Base-by-base conservation (phyloP, 345 rosid genomes). In the Microcos paniculata region DNA sequence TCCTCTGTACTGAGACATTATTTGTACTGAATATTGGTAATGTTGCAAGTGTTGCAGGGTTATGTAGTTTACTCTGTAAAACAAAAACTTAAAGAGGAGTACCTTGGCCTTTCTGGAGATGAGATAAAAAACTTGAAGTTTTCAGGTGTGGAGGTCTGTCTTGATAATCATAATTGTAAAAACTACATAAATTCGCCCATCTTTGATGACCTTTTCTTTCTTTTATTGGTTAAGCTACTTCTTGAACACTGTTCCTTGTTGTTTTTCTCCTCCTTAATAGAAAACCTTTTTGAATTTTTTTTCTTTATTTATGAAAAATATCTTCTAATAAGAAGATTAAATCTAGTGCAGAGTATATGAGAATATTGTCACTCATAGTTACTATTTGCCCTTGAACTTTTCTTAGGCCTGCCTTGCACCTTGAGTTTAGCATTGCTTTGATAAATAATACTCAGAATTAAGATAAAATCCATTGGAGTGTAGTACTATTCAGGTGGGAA, bases 91-190 rank as follows among this genome's bases (percentile, higher is more conserved):
- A 93, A 93, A 87, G 79, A 81, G 53, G 95, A 96, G 80, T 96
- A 85, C 79, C 61, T 87, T 67, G 97, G 98, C 57, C 88, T 90
- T 81, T 73, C 96, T 58, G 88, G 83, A 18, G 81, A 76, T 82
- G 92, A 93, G 82, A 93, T 92, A 56, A 88, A 90, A 86, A 92
- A 82, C 68, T 80, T 96, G 88, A 96, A 90, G 86, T 83, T 72
- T 77, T 88, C 92, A 33, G 95, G 99, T 72, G 90, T 84, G 72
- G 93, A 96, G 98, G 98, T 93, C 59, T 43, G 88, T 84, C 75
- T 76, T 72, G 71, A 62, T 66, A 35, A 70, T 73, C 40, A 56
- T 66, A 33, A 46, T 10, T 45, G 51, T 53, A 38, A 19, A 38
- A 19, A n/a, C 62, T 63, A 9, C 31, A 49, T 72, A 53, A 43